These are phyloP conservation scores for Karstenula rhodostoma DNA, from an alignment of 2,329 filamentous ascomycete species.

Conservation along the genomic window DNA sequence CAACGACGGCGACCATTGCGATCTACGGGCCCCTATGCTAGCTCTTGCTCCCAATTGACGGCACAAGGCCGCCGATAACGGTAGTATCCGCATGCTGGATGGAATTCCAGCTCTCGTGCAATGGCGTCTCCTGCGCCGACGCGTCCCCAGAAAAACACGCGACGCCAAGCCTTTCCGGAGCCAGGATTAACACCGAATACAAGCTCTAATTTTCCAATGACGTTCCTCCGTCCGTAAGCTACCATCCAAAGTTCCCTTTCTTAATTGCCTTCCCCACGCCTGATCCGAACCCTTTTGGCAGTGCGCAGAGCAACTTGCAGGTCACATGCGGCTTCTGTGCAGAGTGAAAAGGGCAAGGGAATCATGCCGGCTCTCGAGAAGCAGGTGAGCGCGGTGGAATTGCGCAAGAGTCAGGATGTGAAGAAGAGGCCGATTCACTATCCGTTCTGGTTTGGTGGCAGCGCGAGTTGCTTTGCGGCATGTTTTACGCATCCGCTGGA, in stretches of 20 bases:
- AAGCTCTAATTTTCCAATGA: conserved; percentile 35
- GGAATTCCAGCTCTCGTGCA: conserved; percentile 8
- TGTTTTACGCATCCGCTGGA: conserved; percentile 93
- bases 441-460: conserved; percentile 89
- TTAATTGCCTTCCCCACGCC: conserved; percentile 15
- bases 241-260: conserved; percentile 15
- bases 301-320: conserved; percentile 1
- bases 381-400: conserved; percentile 40
- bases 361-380: conserved; percentile 53
- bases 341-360: conserved; percentile 9
- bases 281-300: conserved; percentile 12
- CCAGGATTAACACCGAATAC: conserved; percentile 17
- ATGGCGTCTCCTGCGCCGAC: conserved; percentile 11
- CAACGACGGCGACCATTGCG: conserved; percentile 21
- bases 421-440: conserved; percentile 55
- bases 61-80: conserved; percentile 30
- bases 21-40: conserved; percentile 17
- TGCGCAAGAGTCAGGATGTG: conserved; percentile 54
- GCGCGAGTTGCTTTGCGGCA: conserved; percentile 89
- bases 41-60: conserved; percentile 27
- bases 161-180: conserved; percentile 33
- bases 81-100: conserved; percentile 37
- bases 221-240: conserved; percentile 32
- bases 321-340: conserved; percentile 43
- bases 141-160: conserved; percentile 26